A percentile compares a stretch with the other conserved stretches of the same genome.
Conservation (phyloP, 2,329 filamentous ascomycete genomes). For the Chlorencoelia australis region DNA sequence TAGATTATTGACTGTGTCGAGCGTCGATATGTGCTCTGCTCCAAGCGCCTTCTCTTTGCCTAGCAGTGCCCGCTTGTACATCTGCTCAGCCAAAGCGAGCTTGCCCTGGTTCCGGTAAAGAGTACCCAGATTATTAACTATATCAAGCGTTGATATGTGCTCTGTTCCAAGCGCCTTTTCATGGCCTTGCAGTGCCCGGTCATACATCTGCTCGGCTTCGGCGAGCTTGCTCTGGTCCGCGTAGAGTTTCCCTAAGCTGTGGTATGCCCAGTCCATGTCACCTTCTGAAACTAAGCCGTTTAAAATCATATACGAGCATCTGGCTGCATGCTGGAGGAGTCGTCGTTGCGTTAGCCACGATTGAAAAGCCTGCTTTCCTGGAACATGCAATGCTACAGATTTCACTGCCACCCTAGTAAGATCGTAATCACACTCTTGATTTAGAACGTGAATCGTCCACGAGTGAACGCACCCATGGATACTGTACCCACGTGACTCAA, state of each 20-base stretch:
- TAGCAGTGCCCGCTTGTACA: neutral
- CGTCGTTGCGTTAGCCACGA: neutral
- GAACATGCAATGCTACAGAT: neutral
- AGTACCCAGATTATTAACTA: slow-evolving; percentile 6
- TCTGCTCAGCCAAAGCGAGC: slow-evolving; percentile 1
- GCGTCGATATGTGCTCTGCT: slow-evolving; percentile 3
- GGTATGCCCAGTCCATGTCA: neutral
- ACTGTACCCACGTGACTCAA: neutral
- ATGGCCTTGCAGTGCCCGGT: slow-evolving; percentile 7
- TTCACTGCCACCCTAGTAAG: slow-evolving; percentile 1
- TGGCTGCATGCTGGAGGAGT: neutral
- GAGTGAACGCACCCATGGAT: slow-evolving; percentile 1
- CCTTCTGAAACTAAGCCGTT: neutral
- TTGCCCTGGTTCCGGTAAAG: slow-evolving; percentile 7
- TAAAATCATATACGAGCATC: slow-evolving; percentile 1
- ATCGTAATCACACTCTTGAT: slow-evolving; percentile 1
- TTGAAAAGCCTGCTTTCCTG: neutral
- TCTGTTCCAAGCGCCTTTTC: slow-evolving; percentile 7
- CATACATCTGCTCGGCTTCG: slow-evolving; percentile 14
- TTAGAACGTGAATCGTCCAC: neutral
- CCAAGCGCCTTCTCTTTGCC: neutral
- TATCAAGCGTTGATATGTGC: slow-evolving; percentile 6
- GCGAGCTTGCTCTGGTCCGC: slow-evolving; percentile 9
- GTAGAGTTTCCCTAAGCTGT: slow-evolving; percentile 3
- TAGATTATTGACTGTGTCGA: neutral